phyloP scores from a whole-genome alignment of 441 rosid genomes.

The Eutrema salsugineum region DNA sequence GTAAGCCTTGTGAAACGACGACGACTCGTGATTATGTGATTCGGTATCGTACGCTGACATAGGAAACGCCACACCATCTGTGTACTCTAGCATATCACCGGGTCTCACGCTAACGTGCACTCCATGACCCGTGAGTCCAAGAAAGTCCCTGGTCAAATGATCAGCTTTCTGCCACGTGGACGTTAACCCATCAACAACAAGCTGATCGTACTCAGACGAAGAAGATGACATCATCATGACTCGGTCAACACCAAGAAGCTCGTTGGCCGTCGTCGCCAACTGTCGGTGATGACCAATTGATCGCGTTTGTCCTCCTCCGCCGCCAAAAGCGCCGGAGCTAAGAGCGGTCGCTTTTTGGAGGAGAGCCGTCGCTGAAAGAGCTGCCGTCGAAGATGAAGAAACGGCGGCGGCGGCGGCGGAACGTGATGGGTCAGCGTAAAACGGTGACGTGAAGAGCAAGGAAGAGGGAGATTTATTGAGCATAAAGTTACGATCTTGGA shows the following conservation, averaged over 20 bases:
- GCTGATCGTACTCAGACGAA: slow-evolving; percentile 33
- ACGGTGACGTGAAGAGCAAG: slow-evolving; percentile 35
- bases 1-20: slow-evolving; percentile 51
- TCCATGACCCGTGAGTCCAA: slow-evolving; percentile 60
- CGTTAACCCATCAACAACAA: slow-evolving; percentile 32
- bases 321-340: slow-evolving; percentile 34
- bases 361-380: slow-evolving; percentile 88
- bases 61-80: slow-evolving; percentile 51
- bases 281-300: slow-evolving; percentile 35
- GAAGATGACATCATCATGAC: slow-evolving; percentile 22
- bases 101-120: slow-evolving; percentile 43
- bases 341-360: slow-evolving; percentile 81
- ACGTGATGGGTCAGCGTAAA: slow-evolving; percentile 27
- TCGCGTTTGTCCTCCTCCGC: slow-evolving; percentile 29
- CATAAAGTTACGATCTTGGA: slow-evolving; percentile 18
- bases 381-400: slow-evolving; percentile 25
- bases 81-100: slow-evolving; percentile 48
- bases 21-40: slow-evolving; percentile 37
- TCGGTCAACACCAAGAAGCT: slow-evolving; percentile 20
- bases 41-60: slow-evolving; percentile 29
- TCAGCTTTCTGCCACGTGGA: slow-evolving; percentile 70
- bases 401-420: slow-evolving; percentile 27
- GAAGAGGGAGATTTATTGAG: slow-evolving; percentile 1
- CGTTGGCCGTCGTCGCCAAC: slow-evolving; percentile 40
- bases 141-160: slow-evolving; percentile 80